Base-by-base conservation (phyloP, 495 filamentous ascomycete species). In the Arthonia radiata region DNA sequence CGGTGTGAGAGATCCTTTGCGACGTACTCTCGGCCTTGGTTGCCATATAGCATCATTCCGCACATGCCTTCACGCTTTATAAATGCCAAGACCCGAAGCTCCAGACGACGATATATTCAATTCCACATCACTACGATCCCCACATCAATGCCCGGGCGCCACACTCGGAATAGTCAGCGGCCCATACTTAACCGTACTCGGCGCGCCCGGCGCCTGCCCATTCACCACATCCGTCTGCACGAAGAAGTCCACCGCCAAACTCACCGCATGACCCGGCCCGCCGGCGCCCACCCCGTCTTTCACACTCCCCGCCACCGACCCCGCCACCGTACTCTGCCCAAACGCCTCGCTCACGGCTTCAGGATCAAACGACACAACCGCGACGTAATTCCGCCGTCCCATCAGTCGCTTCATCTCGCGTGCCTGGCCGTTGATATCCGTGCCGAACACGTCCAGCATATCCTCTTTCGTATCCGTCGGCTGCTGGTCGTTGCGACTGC, bases 371-470 rank as follows among this genome's bases (percentile, higher is more conserved):
- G 75, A 77, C 6, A 91, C 76, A 36, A 86, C 72, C 8, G 82
- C 83, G n/a, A 80, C 73, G 36, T 94, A 97, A 37, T 93, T 94
- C 18, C 86, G 52, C 15, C 89, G 50, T 3, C 67, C 79, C 86
- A 94, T 94, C 18, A 97, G 59, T 39, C 79, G 74, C 44, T 77
- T 76, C 35, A 74, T 53, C 49, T 97, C 86, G 14, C 89, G 57
- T 1, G 66, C 51, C 15, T 64, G 53, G 9, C 89, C 82, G 27
- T 64, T 73, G 11, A 83, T 75, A 38, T 97, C 86, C 5, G 61
- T 70, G 43, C 82, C 71, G 61, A 97, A 97, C 36, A 97, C 78
- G 52, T 97, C 86, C 69, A 94, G 81, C 86, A 97, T 97, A 44
- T 97, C 86, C 48, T 97, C 86, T 47, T 97, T 97, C 19, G 86